Evolutionary conservation across 257 asterid genomes (phyloP), one percentile per base, ranked within the genome.

Genomic region (Asclepias syriaca): DNA sequence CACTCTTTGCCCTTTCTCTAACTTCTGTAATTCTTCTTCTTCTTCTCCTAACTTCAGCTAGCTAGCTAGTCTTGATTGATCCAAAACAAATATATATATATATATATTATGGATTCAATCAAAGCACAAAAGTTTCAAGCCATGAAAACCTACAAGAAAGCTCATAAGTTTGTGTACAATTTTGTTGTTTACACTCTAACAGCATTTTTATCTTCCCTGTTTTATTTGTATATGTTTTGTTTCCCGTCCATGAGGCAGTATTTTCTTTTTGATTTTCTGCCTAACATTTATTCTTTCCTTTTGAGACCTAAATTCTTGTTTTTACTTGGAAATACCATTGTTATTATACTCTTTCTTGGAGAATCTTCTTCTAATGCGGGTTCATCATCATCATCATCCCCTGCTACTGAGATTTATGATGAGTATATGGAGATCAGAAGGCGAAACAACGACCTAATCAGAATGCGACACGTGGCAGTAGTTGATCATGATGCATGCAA

Each of bases 131-230:
- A 85, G 78, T 39, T 75, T 22, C 61, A 79, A 81, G 80, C 88
- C 84, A 77, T 77, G 84, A 80, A 76, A 71, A 77, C 32, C 40
- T 66, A 78, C 81, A 84, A 74, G 70, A 88, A 75, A 77, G 81
- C 80, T 77, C 73, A 50, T 49, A 15, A 73, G 39, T 63, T 88
- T 75, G 54, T 81, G 4, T 88, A 75, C 77, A 81, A 80, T 56
- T 29, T 88, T 32, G 60, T 76, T 19, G 87, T 86, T 64, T 88
- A 86, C 85, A 77, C 88, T 5, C 88, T 88, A 34, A 75, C 95
- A 48, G 83, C 78, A 50, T 24, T 80, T 19, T 51, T 76, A 21
- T 72, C 81, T 55, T 63, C 22, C 55, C 50, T 76, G n/a, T 46
- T 80, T 54, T 65, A 59, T 37, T 40, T 60, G 27, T 55, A 53